A percentile compares a stretch with the other conserved stretches of the same genome.
Evolutionary conservation across 2,329 filamentous ascomycete genomes (phyloP).

Genomic region (Clarireedia hainanense): DNA sequence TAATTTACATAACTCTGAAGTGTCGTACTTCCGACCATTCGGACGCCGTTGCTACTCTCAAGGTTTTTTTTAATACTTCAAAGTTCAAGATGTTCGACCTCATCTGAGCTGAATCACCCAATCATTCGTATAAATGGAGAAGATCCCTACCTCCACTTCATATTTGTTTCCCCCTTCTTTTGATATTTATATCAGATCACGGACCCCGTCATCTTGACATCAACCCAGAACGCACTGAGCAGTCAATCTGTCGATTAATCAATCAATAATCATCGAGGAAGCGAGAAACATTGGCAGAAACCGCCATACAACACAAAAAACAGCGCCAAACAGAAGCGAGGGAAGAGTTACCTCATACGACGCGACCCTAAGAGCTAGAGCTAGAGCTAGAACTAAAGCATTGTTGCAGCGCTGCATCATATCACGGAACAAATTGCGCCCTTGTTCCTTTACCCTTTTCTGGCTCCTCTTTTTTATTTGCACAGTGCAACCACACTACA

Average conservation of each 20-base stretch:
- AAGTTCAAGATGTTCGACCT: background rate
- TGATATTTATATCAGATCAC: too few species aligned
- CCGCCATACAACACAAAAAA: too few species aligned
- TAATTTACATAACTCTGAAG: background rate
- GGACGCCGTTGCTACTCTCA: too few species aligned
- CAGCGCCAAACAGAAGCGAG: too few species aligned
- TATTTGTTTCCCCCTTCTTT: background rate
- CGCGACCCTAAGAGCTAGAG: background rate
- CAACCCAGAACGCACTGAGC: too few species aligned
- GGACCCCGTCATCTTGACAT: too few species aligned
- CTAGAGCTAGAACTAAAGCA: background rate
- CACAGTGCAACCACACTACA: background rate
- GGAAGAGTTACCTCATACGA: too few species aligned
- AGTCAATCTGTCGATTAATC: too few species aligned
- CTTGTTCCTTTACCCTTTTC: background rate
- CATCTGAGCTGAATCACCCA: background rate
- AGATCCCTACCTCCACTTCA: background rate
- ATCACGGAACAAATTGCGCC: constrained; percentile 8
- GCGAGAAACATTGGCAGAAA: too few species aligned
- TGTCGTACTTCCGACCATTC: too few species aligned
- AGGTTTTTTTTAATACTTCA: too few species aligned
- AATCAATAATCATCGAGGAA: too few species aligned
- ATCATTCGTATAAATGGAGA: background rate
- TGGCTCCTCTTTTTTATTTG: background rate
- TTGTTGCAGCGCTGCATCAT: background rate